Evolutionary conservation across 179 eudicot genomes (phyloP).

Genomic region (Beta lomatogona): DNA sequence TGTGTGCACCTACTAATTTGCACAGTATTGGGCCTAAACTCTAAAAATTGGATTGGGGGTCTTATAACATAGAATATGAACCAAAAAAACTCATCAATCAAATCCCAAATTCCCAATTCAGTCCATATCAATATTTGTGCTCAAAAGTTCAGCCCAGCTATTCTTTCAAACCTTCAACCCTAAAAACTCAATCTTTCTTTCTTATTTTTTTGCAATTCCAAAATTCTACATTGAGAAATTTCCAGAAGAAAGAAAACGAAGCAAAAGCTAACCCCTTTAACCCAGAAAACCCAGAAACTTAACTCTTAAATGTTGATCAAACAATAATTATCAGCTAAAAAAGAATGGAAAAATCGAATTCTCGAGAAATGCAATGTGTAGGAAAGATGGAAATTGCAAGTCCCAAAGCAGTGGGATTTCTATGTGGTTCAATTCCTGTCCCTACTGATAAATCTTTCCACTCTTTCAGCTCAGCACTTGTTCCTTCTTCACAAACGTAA

Average conservation of each 20-base stretch:
- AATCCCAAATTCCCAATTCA: too few relatives aligned
- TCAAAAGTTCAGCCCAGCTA: too few relatives aligned
- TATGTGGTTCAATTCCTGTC: conserved; percentile 90
- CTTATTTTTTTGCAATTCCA: too few relatives aligned
- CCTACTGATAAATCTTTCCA: conserved; percentile 66
- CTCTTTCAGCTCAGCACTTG: conserved; percentile 55
- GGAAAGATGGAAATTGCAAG: conserved; percentile 68
- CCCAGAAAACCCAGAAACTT: not conserved
- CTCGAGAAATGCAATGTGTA: conserved; percentile 60
- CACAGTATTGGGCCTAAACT: too few relatives aligned
- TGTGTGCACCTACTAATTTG: too few relatives aligned
- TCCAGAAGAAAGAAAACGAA: not conserved
- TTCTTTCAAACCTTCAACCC: not conserved
- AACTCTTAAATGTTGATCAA: not conserved
- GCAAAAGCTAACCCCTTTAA: not conserved
- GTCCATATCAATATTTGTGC: too few relatives aligned
- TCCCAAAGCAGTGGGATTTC: conserved; percentile 76
- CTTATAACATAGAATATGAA: too few relatives aligned
- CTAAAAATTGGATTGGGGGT: too few relatives aligned
- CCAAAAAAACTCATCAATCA: too few relatives aligned
- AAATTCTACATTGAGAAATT: not conserved
- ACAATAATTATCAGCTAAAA: not conserved
- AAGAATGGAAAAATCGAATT: conserved; percentile 49
- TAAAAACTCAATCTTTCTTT: not conserved
- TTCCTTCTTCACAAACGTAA: conserved; percentile 70